Conservation (phyloP, 805 yeast genomes). For the Kodamaea lidongshanica region DNA sequence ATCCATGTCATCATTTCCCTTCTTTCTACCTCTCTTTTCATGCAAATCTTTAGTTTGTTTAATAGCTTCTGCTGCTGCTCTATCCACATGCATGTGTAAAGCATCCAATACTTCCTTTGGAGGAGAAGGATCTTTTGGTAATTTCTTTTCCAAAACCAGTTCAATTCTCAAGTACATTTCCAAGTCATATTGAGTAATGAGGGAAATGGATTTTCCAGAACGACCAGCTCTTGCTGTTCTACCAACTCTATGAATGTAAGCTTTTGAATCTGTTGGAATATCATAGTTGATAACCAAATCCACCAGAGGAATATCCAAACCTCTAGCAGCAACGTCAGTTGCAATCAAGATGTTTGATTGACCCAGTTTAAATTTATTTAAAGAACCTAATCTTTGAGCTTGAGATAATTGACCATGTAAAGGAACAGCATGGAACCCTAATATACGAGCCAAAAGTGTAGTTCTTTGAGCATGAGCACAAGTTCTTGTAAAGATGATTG, state of each 20-base stretch:
- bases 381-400: constrained; percentile 75
- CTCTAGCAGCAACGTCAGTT: constrained; percentile 87
- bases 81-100: constrained; percentile 80
- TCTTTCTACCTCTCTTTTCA: constrained; percentile 29
- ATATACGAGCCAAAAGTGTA: constrained; percentile 67
- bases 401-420: constrained; percentile 89
- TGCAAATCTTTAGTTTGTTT: constrained; percentile 68
- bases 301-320: constrained; percentile 76
- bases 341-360: constrained; percentile 65
- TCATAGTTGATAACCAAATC: constrained; percentile 74
- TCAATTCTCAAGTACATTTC: constrained; percentile 86
- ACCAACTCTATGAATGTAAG: constrained; percentile 84
- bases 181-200: constrained; percentile 91
- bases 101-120: constrained; percentile 72
- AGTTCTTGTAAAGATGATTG: constrained; percentile 87
- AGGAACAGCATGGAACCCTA: constrained; percentile 88
- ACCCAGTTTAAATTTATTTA: constrained; percentile 74
- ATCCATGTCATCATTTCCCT: constrained; percentile 35
- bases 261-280: constrained; percentile 78
- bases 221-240: constrained; percentile 94
- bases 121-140: constrained; percentile 73
- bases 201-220: constrained; percentile 78
- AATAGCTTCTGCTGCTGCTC: constrained; percentile 86
- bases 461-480: constrained; percentile 93
- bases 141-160: constrained; percentile 72